Base-by-base conservation (phyloP, 345 rosid species). In the Moricandia moricandioides region DNA sequence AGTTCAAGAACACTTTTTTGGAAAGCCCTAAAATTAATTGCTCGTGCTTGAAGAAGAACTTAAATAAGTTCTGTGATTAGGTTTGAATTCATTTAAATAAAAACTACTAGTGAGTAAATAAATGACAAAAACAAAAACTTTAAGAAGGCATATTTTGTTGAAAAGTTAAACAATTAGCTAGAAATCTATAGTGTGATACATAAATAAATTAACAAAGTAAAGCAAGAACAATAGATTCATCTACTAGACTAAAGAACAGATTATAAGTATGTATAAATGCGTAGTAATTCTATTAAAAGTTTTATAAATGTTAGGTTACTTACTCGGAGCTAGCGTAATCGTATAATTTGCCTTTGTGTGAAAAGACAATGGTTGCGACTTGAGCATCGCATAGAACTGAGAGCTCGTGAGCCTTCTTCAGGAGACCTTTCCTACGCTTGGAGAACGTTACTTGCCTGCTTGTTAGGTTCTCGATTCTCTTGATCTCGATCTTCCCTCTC, bases 381-480 rank as follows among this genome's bases (percentile, higher is more conserved):
- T 86, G 86, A 11, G 84, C 88, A 55, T 55, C 60, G 31, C 60
- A 55, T 55, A 55, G 60, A 55, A 55, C 84, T 4, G 89, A 84
- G 43, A 86, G 82, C 86, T 86, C 90, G 47, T 51, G 63, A 68
- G 90, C 88, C 65, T 86, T 86, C 88, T 86, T 86, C 59, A 86
- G 7, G 39, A 86, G 78, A 56, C 89, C 89, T 18, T 47, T 84
- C 76, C 84, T 80, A 29, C 89, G 79, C 75, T 86, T 86, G 2
- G 84, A 83, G 69, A 86, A 86, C 4, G 90, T 83, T 69, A 83
- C 86, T 74, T 84, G 90, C 61, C 90, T 69, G 76, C 86, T 83
- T 8, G 84, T 65, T 7, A 54, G 43, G 66, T 83, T 83, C 71
- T 86, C 89, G 43, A 86, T 86, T 76, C 79, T 77, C 70, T 62